Evolutionary conservation across 2,329 filamentous ascomycete species (phyloP).

Genomic region (Penicillium glabrum): DNA sequence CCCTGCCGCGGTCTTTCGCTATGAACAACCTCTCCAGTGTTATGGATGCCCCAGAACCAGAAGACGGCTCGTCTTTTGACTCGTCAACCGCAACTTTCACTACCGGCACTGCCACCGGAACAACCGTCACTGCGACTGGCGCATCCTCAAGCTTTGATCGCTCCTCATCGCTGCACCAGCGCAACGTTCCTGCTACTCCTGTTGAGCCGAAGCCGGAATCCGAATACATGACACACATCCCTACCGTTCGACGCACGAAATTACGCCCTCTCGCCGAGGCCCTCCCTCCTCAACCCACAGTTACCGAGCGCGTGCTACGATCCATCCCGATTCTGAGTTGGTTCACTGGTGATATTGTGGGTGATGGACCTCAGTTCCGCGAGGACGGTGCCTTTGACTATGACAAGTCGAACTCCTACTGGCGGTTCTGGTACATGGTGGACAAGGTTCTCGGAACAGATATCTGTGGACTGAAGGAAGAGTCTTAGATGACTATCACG

Average conservation of each 20-base stretch:
- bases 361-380: slow-evolving; percentile 45
- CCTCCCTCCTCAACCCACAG: slow-evolving; percentile 66
- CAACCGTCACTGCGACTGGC: slow-evolving; percentile 16
- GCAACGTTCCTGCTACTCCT: slow-evolving; percentile 18
- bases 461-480: slow-evolving; percentile 59
- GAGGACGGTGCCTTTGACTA: slow-evolving; percentile 65
- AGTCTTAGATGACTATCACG: slow-evolving; percentile 32
- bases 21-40: slow-evolving; percentile 37
- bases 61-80: slow-evolving; percentile 34
- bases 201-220: slow-evolving; percentile 39
- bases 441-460: slow-evolving; percentile 60
- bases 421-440: slow-evolving; percentile 59
- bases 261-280: slow-evolving; percentile 70
- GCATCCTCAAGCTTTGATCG: neutral
- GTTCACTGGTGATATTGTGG: slow-evolving; percentile 61
- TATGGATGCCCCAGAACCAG: slow-evolving; percentile 21
- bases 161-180: slow-evolving; percentile 28
- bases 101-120: slow-evolving; percentile 38
- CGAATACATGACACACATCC: slow-evolving; percentile 59
- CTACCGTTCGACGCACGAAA: slow-evolving; percentile 63
- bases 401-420: slow-evolving; percentile 61
- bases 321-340: slow-evolving; percentile 69
- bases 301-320: slow-evolving; percentile 62
- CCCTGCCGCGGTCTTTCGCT: slow-evolving; percentile 42
- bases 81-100: slow-evolving; percentile 43